Base-by-base conservation (phyloP, 1,284 basidiomycete species). In the Amylostereum areolatum region DNA sequence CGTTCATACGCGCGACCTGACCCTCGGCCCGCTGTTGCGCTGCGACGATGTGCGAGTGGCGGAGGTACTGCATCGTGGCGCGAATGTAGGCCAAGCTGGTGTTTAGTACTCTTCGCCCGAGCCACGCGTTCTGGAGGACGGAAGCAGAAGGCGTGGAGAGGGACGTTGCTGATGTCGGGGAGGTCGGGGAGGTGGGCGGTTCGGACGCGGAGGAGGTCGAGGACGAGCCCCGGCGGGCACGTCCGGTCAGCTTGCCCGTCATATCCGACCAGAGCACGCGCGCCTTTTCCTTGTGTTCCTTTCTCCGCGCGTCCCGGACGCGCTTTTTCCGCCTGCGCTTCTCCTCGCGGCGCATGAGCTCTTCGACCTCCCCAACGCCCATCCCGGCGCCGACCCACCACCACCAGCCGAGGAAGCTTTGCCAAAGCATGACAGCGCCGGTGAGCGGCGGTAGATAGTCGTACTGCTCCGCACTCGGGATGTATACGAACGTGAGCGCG, bases 391-490 rank as follows among this genome's bases (percentile, higher is more conserved):
- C 94, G 24, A 95, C 92, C 93, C 93, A 97, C 92, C 92, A 95
- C 92, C 92, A 95, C 89, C 91, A 96, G 0, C 90, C 91, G 29
- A 91, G 65, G 62, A 91, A 91, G 66, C 83, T 90, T 72, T 97
- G 93, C 92, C 92, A 96, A 12, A 96, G 78, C 9, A 95, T 80
- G 39, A 94, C 83, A 3, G 88, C 84, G 81, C 89, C 93, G 66
- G 92, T 82, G 43, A 96, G 73, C 32, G 83, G 78, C 2, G 89
- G 88, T 53, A 96, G 74, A 93, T 93, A 97, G 9, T 82, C 73
- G 56, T 90, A 89, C 56, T 90, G 81, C 55, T 92, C 86, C 60
- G 88, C 83, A 46, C 77, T 71, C 5, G 83, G 85, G 33, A 97
- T 88, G 59, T 92, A 92, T 9, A 94, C 66, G 58, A 96, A 89